Conservation (phyloP, 176 grass and related monocot genomes). For the Hyparrhenia diplandra region DNA sequence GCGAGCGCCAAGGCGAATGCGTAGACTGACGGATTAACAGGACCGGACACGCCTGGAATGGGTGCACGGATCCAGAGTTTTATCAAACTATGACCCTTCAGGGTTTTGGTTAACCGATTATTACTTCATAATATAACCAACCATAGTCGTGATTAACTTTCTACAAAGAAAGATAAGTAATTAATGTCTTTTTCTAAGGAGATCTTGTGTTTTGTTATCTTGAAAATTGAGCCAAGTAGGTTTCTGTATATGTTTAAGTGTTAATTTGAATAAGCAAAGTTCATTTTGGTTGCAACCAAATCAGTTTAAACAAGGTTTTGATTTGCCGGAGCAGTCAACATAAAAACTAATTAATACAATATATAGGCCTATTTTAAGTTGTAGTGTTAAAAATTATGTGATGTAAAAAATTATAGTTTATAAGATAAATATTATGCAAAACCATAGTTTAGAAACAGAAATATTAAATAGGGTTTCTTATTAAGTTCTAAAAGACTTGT, state of each 20-base stretch:
- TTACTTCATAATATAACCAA: neutral
- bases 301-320: neutral
- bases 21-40: neutral
- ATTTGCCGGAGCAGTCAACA: neutral
- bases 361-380: no score
- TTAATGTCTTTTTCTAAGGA: neutral
- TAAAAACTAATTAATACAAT: no score
- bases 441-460: no score
- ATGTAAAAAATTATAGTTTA: no score
- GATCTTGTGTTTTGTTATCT: no score
- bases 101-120: neutral
- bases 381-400: no score
- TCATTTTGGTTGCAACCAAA: neutral
- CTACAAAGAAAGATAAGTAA: neutral
- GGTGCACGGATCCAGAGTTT: neutral
- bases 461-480: no score
- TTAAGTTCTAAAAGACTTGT: no score
- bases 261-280: neutral
- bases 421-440: no score
- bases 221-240: neutral
- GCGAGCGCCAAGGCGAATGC: slow-evolving; percentile 4
- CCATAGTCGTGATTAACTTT: neutral
- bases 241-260: neutral
- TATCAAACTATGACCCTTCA: neutral
- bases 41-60: neutral